Base-by-base conservation (phyloP, 1,284 basidiomycete species). In the Earliella scabrosa region DNA sequence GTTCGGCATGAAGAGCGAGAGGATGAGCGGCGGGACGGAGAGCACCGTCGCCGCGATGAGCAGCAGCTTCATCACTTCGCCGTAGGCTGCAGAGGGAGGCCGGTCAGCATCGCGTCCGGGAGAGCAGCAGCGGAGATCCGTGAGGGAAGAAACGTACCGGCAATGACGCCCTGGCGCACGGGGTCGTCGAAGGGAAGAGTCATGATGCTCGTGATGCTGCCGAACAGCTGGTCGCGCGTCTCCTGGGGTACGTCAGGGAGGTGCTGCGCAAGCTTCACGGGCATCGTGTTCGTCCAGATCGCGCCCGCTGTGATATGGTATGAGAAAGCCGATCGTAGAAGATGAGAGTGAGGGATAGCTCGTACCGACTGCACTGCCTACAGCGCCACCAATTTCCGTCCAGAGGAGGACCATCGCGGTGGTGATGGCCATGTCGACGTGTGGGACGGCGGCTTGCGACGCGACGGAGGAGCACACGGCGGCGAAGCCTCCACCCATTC, bases 381-480 rank as follows among this genome's bases (percentile, higher is more conserved):
- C 78, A 1, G 83, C 83, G 18, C 86, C 86, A 43, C 91, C 92
- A 58, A 92, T 86, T 70, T 94, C 91, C 10, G 89, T 88, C 64
- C 91, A 81, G 35, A 95, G 80, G 31, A 95, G 77, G 14, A 94
- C 85, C 59, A 94, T 78, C 0, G 93, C 93, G 4, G 90, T 95
- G 50, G 89, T 88, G 62, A 88, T 86, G 0, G 91, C 93, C 20
- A 95, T 86, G 63, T 95, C 91, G 26, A 75, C 71, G 67, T 92
- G 92, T 0, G 85, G 77, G 2, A 93, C 92, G 10, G 85, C 78
- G 3, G 90, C 91, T 71, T 95, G 93, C 0, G 91, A 87, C 35
- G 84, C 87, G 53, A 93, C 88, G 70, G 90, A 89, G 4, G 82
- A 77, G 8, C 86, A 75, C 45, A 87, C 78, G 1, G 87, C 81